phyloP scores from a whole-genome alignment of 2,329 filamentous ascomycete species.

The Colletotrichum shisoi region DNA sequence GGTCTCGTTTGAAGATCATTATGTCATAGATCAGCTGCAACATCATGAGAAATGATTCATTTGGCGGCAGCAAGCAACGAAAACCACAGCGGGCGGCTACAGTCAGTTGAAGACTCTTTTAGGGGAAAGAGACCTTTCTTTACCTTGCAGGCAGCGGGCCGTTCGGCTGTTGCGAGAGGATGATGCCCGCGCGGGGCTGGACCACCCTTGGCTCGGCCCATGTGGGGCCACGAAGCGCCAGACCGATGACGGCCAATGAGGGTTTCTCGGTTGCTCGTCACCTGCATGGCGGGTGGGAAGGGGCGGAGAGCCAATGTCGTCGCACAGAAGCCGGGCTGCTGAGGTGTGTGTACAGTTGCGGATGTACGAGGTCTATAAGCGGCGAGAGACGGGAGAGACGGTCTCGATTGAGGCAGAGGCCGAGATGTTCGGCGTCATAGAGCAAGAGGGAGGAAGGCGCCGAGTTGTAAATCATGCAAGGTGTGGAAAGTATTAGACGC shows the following conservation, averaged over 20 bases:
- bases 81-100: neutral
- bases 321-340: constrained; percentile 22
- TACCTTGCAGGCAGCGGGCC: constrained; percentile 37
- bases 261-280: constrained; percentile 29
- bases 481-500: neutral
- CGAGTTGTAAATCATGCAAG: neutral
- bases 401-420: neutral
- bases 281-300: constrained; percentile 29
- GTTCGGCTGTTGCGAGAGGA: constrained; percentile 16
- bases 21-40: neutral
- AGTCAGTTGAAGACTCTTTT: neutral
- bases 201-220: constrained; percentile 4
- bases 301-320: constrained; percentile 25
- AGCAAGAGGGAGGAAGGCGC: neutral
- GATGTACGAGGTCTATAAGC: neutral
- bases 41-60: no score
- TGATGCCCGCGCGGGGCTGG: constrained; percentile 15
- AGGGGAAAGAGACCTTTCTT: constrained; percentile 2
- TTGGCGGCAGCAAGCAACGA: neutral
- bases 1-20: constrained; percentile 26
- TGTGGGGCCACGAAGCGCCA: constrained; percentile 36
- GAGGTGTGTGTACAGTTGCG: constrained; percentile 12
- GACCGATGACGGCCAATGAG: constrained; percentile 29
- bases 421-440: no score
- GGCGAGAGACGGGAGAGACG: neutral